phyloP scores from a whole-genome alignment of 768 basidiomycete genomes.

The Phaffia australis region DNA sequence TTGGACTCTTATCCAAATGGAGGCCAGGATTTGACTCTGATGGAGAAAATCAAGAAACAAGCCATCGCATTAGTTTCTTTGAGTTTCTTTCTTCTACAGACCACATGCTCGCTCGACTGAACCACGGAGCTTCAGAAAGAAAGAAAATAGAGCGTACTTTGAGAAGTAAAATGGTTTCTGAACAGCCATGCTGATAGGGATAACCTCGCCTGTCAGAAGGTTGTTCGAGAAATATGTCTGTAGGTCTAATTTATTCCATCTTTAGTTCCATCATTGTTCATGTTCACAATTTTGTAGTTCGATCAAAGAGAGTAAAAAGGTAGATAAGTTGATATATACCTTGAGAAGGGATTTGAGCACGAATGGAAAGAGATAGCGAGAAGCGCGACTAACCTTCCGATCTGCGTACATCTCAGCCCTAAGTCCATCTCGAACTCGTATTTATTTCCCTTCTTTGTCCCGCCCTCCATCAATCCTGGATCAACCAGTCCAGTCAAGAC shows the following conservation, averaged over 20 bases:
- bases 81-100: too few relatives aligned
- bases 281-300: too few relatives aligned
- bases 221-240: conserved; percentile 7
- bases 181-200: conserved; percentile 11
- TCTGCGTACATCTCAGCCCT: conserved; percentile 7
- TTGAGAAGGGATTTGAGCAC: background rate
- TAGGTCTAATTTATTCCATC: conserved; percentile 21
- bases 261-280: background rate
- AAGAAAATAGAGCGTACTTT: conserved; percentile 6
- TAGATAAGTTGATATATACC: too few relatives aligned
- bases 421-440: conserved; percentile 22
- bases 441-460: background rate
- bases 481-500: conserved; percentile 11
- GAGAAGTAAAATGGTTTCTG: conserved; percentile 20
- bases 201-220: conserved; percentile 6
- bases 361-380: background rate
- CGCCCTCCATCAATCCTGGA: background rate
- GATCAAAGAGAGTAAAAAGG: background rate
- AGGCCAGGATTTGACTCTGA: conserved; percentile 10
- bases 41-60: too few relatives aligned
- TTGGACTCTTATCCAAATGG: conserved; percentile 3
- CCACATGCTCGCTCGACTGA: too few relatives aligned
- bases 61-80: background rate
- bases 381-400: conserved; percentile 2
- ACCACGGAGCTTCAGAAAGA: background rate